A percentile compares a stretch with the other conserved stretches of the same genome.
phyloP scores from a whole-genome alignment of 2,329 filamentous ascomycete genomes.

The Whalleya microplaca region DNA sequence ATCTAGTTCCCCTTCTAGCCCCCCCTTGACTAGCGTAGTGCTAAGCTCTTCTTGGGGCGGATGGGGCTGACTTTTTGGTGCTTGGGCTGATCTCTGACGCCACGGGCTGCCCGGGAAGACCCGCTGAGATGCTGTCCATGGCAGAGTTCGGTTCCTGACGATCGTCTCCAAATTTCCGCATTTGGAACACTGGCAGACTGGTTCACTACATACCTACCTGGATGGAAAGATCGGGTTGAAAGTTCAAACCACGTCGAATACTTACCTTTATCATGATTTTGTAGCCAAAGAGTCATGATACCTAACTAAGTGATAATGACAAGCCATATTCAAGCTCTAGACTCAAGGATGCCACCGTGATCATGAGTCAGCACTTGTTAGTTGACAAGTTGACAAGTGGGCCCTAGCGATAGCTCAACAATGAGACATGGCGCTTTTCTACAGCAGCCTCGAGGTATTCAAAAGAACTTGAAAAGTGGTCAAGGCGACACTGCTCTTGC shows the following conservation, averaged over 20 bases:
- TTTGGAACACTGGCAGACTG: background rate
- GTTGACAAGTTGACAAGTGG: background rate
- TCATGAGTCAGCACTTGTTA: background rate
- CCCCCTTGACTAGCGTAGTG: background rate
- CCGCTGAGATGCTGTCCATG: conserved; percentile 5
- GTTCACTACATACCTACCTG: background rate
- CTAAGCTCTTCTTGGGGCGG: background rate
- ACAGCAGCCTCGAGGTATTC: too few species aligned
- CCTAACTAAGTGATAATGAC: too few species aligned
- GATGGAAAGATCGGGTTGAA: background rate
- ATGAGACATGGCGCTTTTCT: too few species aligned
- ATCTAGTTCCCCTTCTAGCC: background rate
- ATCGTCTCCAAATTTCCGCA: conserved; percentile 12
- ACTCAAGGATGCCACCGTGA: background rate
- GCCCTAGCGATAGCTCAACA: background rate
- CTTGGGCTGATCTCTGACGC: conserved; percentile 7
- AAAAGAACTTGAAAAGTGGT: too few species aligned
- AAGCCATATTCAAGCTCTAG: too few species aligned
- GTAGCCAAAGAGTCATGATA: too few species aligned
- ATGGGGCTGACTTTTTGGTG: background rate
- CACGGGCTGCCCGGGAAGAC: conserved; percentile 1
- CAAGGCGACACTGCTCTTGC: too few species aligned
- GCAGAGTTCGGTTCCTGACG: conserved; percentile 20
- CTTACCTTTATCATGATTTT: too few species aligned
- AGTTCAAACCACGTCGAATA: background rate